Evolutionary conservation across 106 monocot genomes (phyloP), one percentile per base, ranked within the genome.

Genomic region (Allium cepa): DNA sequence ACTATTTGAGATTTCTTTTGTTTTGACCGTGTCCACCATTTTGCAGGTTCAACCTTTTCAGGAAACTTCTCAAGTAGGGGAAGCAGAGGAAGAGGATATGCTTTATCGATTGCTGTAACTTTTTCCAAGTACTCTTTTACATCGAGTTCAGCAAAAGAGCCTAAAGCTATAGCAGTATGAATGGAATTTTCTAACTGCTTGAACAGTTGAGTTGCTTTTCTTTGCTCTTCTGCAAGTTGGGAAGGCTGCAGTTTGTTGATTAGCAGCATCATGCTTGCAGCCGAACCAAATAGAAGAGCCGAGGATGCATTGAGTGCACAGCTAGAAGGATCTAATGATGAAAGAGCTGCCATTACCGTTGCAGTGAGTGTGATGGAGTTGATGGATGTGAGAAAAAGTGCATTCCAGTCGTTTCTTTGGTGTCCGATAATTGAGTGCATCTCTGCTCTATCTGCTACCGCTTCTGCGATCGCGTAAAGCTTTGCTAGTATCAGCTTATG

Each of bases 201-300:
- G 82, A 84, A 94, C 71, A 90, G 61, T 10, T 82, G 72, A 5
- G 87, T 65, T 55, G 95, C 88, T 51, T 96, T 91, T 60, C 91
- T 60, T 59, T 91, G 95, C 72, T 96, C 91, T 67, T 91, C 91
- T 0, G 91, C 95, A 8, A 96, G 88, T 78, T 96, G 95, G 10
- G 95, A 85, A 0, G 95, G 95, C 75, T 96, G 95, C 50, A 55
- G 53, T 8, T 55, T 55, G 53, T 55, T 55, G 11, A 55, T 15
- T 55, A 55, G 15, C 53, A 55, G 15, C 53, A 55, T 55, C 57
- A 55, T 55, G 4, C 3, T 8, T 55, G 53, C 53, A 55, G 53
- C 11, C 7, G 53, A 55, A 8, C 13, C 11, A 15, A 55, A 55
- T 12, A 55, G 53, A 15, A 55, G 53, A 15, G 67, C 63, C 9